Evolutionary conservation across 2,329 filamentous ascomycete species (phyloP), one percentile per base, ranked within the genome.

Genomic region (Calonectria pteridis): DNA sequence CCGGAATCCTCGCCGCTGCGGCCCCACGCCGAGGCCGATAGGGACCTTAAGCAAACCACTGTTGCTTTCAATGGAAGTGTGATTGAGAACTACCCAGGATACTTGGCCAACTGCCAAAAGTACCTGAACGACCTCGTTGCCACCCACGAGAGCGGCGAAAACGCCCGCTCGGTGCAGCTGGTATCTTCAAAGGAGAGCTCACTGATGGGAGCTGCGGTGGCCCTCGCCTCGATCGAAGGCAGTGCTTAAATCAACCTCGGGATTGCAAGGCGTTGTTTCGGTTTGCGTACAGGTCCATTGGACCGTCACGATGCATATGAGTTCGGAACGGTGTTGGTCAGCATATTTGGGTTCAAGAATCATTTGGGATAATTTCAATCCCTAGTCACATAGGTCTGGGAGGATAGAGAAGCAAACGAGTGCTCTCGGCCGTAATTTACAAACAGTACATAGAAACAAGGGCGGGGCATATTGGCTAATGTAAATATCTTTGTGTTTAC

Each of bases 21-120:
- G 66, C 75, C 81, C 13, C 88, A 89, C 43, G 85, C 89, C 0
- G 90, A 92, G 77, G 84, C 84, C 20, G 91, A 91, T 75, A 85
- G 85, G 2, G 83, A 85, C 53, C 81, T 89, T 10, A 80, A 82
- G 40, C 84, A 85, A 70, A 92, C 90, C 4, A 88, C 90, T 2
- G 91, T 96, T n/a, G 93, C 93, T 4, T 96, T 93, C 84, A 95
- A 95, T 80, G 94, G 94, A 55, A 94, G 92, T 33, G 93, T 96
- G 64, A 92, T 96, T 66, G 94, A 96, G 84, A 92, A 93, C 78
- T 96, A 96, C 80, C 94, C 94, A 0, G 86, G 87, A 10, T 96
- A 95, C 82, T 86, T 89, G 28, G 84, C 83, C 37, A 87, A 85
- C 51, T 93, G 92, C 79, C 94, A 96, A 82, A 81, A 81, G 7